Conservation (phyloP, 306 rosid species). For the Comarum palustre region DNA sequence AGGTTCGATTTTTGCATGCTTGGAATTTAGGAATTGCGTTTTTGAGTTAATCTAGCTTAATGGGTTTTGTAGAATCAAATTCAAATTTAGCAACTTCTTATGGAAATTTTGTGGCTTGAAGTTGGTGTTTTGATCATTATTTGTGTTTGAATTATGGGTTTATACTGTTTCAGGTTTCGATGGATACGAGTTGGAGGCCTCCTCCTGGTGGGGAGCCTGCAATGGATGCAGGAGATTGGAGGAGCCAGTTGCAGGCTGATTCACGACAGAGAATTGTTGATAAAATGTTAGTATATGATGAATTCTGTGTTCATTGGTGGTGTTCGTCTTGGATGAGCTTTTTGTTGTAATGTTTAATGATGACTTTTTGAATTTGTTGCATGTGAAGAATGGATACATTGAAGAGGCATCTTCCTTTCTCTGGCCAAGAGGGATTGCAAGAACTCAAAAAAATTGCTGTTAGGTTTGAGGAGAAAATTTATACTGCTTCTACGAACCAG, state of each 20-base stretch:
- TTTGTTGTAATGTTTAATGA: neutral
- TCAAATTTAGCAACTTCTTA: neutral
- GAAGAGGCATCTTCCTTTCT: conserved; percentile 61
- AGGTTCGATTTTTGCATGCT: neutral
- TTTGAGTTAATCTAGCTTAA: neutral
- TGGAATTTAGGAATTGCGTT: neutral
- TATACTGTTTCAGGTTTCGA: neutral
- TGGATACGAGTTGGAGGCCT: conserved; percentile 4
- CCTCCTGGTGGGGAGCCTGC: neutral
- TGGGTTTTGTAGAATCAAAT: neutral
- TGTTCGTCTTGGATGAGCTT: neutral
- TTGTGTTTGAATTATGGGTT: neutral
- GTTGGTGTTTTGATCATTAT: neutral
- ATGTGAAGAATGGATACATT: conserved; percentile 63
- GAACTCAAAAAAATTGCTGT: conserved; percentile 63
- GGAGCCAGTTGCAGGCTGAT: conserved; percentile 1
- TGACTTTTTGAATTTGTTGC: neutral
- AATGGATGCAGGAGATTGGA: conserved; percentile 8
- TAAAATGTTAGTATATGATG: conserved; percentile 6
- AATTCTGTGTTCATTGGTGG: neutral
- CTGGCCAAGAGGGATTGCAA: conserved; percentile 55
- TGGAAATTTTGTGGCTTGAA: neutral
- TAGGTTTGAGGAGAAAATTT: conserved; percentile 82
- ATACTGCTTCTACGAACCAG: conserved; percentile 56
- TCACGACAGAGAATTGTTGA: neutral